Evolutionary conservation across 2,329 filamentous ascomycete species (phyloP), one percentile per base, ranked within the genome.

Genomic region (Apiospora malaysiana): DNA sequence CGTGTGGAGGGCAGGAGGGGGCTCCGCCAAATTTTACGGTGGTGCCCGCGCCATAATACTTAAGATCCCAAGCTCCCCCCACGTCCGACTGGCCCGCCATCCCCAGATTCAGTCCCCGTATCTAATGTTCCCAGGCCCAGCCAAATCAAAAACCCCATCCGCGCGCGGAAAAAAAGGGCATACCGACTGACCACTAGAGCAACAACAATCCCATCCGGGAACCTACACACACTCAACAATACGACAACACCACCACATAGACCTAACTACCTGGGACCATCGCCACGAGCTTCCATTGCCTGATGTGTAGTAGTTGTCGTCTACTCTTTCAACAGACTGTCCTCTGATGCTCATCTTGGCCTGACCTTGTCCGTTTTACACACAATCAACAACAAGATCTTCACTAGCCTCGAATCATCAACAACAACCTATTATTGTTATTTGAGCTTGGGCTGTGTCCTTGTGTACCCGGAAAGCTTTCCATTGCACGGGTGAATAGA

Each of bases 51-150:
- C 42, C 65, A 67, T 46, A 46, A 46, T 67, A 45, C 65, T 67
- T 67, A 67, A 67, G 42, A 45, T 27, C 65, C 65, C 65, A 66
- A 66, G 42, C 40, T 67, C 65, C 65, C 59, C 65, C 65, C 65
- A 67, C 65, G 65, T 45, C 42, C 40, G 65, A 10, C 42, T 67
- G 40, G 65, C 43, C 65, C 65, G 40, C 40, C 65, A 67, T 67
- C 65, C 65, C 65, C 65, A 67, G 65, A 46, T 67, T 67, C 65
- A 45, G 43, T 46, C 65, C 65, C 65, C 43, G 43, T 46, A 67
- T 67, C 65, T 46, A 46, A 67, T 43, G 42, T 46, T 46, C 18
- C 56, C 56, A 63, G 56, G 40, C 56, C 27, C 27, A 63, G 27
- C 32, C 56, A 63, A 21, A 59, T 18, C 7, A 59, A 32, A 63